Base-by-base conservation (phyloP, 23 red algal genomes). In the Gracilaria caudata region DNA sequence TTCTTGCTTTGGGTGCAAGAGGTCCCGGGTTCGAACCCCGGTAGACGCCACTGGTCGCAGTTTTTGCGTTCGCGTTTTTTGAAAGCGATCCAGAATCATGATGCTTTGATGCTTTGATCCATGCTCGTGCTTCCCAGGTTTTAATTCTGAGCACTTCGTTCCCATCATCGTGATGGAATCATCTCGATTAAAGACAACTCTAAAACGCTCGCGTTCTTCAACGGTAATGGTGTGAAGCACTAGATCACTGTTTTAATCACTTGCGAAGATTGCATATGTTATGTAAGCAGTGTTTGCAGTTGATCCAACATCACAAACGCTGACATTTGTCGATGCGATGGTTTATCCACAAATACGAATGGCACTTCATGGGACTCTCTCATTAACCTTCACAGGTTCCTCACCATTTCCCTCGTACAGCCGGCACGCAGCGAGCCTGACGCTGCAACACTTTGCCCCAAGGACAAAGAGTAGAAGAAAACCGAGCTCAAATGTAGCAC, bases 1-100 rank as follows among this genome's bases (percentile, higher is more conserved):
- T 87, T 87, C 83, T 87, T 87, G 83, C 83, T 87, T 87, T 87
- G 83, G 83, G 83, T 87, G 83, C 83, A 87, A 87, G 83, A 87
- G 83, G 83, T 87, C 83, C 83, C 83, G 83, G 83, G 83, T 87
- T 87, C 83, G 83, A 87, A 64, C 79, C 79, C 79, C 79, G 79
- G 79, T 83, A 83, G 79, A 64, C 83, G 60, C 83, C 65, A 7
- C 11, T 44, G 19, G 19, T 29, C 57, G 57, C 57, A 4, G 26
- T 23, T 60, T 60, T 60, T 60, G 26, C 3, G 2, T 29, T 60
- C 28, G 1, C 57, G 7, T 20, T 8, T 29, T 4, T 56, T 3
- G 7, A 4, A n/a, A n/a, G n/a, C n/a, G n/a, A n/a, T n/a, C n/a
- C n/a, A n/a, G n/a, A n/a, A n/a, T n/a, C n/a, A n/a, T n/a, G n/a